Conservation (phyloP, 2,329 filamentous ascomycete species). For the Volutella citrinella region DNA sequence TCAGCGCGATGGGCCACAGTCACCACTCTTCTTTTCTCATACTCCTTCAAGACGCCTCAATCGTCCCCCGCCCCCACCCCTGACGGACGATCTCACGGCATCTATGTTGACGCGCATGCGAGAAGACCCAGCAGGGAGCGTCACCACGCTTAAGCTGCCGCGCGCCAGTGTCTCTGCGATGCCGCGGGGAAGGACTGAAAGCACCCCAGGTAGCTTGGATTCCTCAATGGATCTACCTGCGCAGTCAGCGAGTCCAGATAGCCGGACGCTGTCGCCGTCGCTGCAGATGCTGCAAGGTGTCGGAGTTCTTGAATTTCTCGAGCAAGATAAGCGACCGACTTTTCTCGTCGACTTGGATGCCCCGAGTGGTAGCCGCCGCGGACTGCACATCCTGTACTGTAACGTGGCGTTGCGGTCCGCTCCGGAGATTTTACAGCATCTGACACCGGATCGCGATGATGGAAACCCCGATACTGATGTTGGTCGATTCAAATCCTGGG, state of each 20-base stretch:
- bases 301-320: constrained; percentile 69
- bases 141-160: constrained; percentile 55
- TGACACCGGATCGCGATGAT: constrained; percentile 49
- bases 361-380: constrained; percentile 49
- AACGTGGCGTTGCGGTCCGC: constrained; percentile 65
- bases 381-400: constrained; percentile 62
- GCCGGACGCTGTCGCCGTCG: constrained; percentile 43
- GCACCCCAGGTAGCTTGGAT: constrained; percentile 50
- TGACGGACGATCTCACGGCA: constrained; percentile 34
- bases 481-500: constrained; percentile 67
- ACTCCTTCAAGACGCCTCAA: constrained; percentile 33
- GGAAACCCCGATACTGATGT: constrained; percentile 47
- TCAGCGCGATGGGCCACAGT: constrained; percentile 38
- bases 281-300: constrained; percentile 60
- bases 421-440: constrained; percentile 51
- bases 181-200: constrained; percentile 46
- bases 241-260: constrained; percentile 51
- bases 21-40: constrained; percentile 53
- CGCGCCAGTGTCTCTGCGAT: constrained; percentile 49
- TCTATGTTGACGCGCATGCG: constrained; percentile 47
- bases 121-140: constrained; percentile 39
- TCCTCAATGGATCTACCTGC: constrained; percentile 53
- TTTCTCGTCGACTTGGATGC: constrained; percentile 70
- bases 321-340: constrained; percentile 73
- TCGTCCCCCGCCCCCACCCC: constrained; percentile 36